Conservation (phyloP, 495 filamentous ascomycete species). For the Alectoria sarmentosa region DNA sequence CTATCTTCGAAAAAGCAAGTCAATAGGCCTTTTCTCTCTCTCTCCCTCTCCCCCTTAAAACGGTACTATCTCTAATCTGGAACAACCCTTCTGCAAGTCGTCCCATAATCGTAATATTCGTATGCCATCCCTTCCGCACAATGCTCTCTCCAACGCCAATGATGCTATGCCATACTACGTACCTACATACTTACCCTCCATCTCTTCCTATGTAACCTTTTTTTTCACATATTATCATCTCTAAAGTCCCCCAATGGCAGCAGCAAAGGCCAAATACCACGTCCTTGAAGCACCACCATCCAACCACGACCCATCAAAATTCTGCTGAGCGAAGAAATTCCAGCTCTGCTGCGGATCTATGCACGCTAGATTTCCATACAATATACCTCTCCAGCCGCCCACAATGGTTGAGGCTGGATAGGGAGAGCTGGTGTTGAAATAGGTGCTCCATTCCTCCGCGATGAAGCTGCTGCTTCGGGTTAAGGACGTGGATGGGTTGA, state of each 20-base stretch:
- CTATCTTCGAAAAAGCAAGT: neutral
- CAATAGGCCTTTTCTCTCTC: neutral
- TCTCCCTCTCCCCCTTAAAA: too few relatives aligned
- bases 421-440: constrained; percentile 49
- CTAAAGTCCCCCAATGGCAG: constrained; percentile 31
- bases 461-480: constrained; percentile 67
- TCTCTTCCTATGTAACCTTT: neutral
- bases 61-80: neutral
- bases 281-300: constrained; percentile 82
- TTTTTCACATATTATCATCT: neutral
- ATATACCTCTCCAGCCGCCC: constrained; percentile 79
- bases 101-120: neutral
- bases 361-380: constrained; percentile 76
- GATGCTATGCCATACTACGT: neutral
- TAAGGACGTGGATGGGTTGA: constrained; percentile 63
- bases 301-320: constrained; percentile 65
- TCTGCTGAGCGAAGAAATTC: constrained; percentile 59
- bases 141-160: neutral
- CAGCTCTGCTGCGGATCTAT: constrained; percentile 64
- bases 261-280: constrained; percentile 83
- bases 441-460: constrained; percentile 74
- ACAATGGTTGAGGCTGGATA: constrained; percentile 49
- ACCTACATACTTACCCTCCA: constrained; percentile 10
- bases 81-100: neutral
- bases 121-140: neutral